Evolutionary conservation across 2,329 filamentous ascomycete genomes (phyloP).

Genomic region (Penicillium polonicum): DNA sequence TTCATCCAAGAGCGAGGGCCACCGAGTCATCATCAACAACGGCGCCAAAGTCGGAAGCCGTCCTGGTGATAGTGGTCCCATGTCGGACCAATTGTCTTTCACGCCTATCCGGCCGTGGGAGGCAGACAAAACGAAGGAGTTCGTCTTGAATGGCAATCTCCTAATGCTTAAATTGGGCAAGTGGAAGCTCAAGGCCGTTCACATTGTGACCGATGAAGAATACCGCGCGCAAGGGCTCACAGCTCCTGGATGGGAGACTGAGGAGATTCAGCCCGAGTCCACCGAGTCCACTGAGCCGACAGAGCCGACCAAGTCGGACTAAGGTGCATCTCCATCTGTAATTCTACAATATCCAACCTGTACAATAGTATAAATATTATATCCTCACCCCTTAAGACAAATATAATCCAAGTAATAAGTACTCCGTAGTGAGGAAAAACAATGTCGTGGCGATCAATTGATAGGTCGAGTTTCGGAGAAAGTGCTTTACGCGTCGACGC

Average conservation of each 20-base stretch:
- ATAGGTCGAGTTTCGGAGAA: constrained; percentile 21
- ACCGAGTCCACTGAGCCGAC: constrained; percentile 2
- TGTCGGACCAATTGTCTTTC: constrained; percentile 51
- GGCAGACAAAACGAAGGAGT: constrained; percentile 46
- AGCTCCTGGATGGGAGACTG: constrained; percentile 52
- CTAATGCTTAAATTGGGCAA: constrained; percentile 60
- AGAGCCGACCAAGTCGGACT: constrained; percentile 6
- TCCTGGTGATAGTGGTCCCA: constrained; percentile 39
- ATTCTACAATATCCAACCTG: constrained; percentile 11
- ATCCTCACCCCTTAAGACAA: not conserved
- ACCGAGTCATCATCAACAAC: constrained; percentile 49
- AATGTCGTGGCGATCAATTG: constrained; percentile 6
- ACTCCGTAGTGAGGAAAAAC: not conserved
- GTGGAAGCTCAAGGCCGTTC: constrained; percentile 59
- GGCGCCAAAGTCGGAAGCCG: constrained; percentile 53
- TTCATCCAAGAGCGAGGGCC: constrained; percentile 52
- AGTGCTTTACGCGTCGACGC: constrained; percentile 42
- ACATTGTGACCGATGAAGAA: constrained; percentile 55
- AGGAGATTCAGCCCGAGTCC: not conserved
- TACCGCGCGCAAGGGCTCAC: constrained; percentile 48
- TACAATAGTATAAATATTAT: constrained; percentile 11
- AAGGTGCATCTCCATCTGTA: constrained; percentile 3
- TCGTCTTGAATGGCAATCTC: constrained; percentile 51
- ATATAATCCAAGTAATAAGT: not conserved
- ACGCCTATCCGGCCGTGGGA: constrained; percentile 48